Evolutionary conservation across 441 rosid species (phyloP), one percentile per base, ranked within the genome.

Genomic region (Euphorbia corollata): DNA sequence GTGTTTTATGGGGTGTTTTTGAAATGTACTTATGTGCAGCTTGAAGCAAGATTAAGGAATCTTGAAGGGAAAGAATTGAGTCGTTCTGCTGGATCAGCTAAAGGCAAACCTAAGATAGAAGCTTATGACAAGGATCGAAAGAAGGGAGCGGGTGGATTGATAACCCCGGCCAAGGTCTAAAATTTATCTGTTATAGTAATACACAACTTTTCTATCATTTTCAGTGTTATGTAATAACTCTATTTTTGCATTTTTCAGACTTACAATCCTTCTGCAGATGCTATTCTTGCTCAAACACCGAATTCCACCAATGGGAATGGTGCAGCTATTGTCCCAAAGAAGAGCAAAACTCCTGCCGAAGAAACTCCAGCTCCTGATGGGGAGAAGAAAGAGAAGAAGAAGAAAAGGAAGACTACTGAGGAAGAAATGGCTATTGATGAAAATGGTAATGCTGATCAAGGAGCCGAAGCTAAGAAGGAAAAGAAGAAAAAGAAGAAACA

Each of bases 71-170:
- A 76, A 80, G 96, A 87, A 69, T 67, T 87, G 68, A 77, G 91
- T 62, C 86, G 80, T 19, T 80, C 89, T 30, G 91, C 95, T 47
- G 96, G 93, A 22, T 90, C 97, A 62, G 84, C 85, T 18, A 90
- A 90, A 80, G 96, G 98, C 78, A 93, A 93, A 55, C 95, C 98
- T 1, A 88, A 85, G 83, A 87, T 90, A 56, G 96, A 90, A 80
- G 88, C 74, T 38, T 88, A 92, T 78, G 85, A 87, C 74, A 92
- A 88, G 73, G 97, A 93, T 69, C 70, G 85, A 39, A 92, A 86
- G 85, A 81, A 71, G 74, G 87, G 88, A 0, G 71, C 88, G 41
- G 86, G 91, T 13, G 96, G 80, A 30, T 60, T 89, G 71, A 77
- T 87, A 60, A 86, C 95, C 67, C 77, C 95, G 65, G 95, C 97